These are phyloP conservation scores for Sanghuangporus baumii DNA, from an alignment of 1,284 basidiomycete species.

Conservation along the genomic window DNA sequence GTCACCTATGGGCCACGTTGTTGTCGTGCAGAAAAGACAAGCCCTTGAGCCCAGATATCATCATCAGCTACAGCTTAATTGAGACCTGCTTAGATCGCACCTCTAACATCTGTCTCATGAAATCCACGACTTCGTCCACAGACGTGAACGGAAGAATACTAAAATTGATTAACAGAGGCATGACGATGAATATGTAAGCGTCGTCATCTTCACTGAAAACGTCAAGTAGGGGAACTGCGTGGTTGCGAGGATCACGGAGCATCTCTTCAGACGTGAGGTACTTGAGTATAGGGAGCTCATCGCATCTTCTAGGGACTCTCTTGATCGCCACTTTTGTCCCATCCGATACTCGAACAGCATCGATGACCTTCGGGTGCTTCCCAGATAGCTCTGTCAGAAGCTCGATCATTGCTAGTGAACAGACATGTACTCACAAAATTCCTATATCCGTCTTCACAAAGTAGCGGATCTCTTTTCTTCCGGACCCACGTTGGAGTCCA, in stretches of 20 bases:
- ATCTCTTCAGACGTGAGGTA: conserved; percentile 20
- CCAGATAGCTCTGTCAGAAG: background rate
- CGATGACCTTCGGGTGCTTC: background rate
- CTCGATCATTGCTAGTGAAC: background rate
- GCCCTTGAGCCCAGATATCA: background rate
- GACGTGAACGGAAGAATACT: conserved; percentile 28
- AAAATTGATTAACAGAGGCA: conserved; percentile 27
- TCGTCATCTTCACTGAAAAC: conserved; percentile 22
- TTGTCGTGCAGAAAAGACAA: too few relatives aligned
- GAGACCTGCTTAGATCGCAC: too few relatives aligned
- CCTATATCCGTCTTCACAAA: conserved; percentile 23
- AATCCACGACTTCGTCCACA: conserved; percentile 28
- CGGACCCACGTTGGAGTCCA: conserved; percentile 27
- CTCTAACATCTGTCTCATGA: conserved; percentile 27
- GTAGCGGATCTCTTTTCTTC: conserved; percentile 6
- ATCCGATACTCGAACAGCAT: background rate
- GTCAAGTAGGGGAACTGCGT: conserved; percentile 28
- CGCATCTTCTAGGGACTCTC: background rate
- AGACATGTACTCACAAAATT: conserved; percentile 20
- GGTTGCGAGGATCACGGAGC: conserved; percentile 25
- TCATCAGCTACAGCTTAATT: too few relatives aligned
- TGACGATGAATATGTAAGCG: conserved; percentile 26
- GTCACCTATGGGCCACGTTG: too few relatives aligned
- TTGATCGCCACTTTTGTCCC: background rate
- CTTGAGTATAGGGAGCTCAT: conserved; percentile 22